Evolutionary conservation across 257 asterid genomes (phyloP).

Genomic region (Solanum paucissectum): DNA sequence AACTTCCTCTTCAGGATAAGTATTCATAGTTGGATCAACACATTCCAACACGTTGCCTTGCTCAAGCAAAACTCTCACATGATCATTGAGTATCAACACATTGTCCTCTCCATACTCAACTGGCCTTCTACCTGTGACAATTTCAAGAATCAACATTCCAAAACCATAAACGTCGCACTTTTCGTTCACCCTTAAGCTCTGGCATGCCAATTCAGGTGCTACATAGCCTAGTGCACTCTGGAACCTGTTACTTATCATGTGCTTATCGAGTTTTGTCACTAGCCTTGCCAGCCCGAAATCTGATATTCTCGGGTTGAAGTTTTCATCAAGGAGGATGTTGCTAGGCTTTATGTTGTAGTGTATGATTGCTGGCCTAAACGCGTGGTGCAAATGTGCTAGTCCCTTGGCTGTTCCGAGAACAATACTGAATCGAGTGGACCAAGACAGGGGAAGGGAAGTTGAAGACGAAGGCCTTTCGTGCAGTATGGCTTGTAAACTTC

Average conservation of each 20-base stretch:
- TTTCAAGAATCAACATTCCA: slow-evolving; percentile 76
- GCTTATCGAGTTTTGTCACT: slow-evolving; percentile 50
- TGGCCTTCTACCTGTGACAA: slow-evolving; percentile 67
- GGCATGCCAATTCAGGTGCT: slow-evolving; percentile 90
- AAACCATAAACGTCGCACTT: slow-evolving; percentile 88
- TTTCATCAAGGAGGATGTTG: slow-evolving; percentile 68
- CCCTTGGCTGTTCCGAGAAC: slow-evolving; percentile 82
- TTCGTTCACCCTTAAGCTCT: slow-evolving; percentile 78
- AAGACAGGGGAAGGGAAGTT: slow-evolving; percentile 26
- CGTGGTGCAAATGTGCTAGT: slow-evolving; percentile 74
- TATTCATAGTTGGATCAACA: slow-evolving; percentile 61
- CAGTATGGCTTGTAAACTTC: slow-evolving; percentile 58
- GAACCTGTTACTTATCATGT: slow-evolving; percentile 46
- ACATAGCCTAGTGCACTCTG: slow-evolving; percentile 75
- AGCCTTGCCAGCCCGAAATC: slow-evolving; percentile 77
- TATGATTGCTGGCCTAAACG: slow-evolving; percentile 64
- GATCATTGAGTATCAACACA: slow-evolving; percentile 69
- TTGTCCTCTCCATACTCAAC: slow-evolving; percentile 85
- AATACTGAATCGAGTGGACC: slow-evolving; percentile 64
- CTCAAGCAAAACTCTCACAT: slow-evolving; percentile 64
- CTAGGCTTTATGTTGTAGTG: slow-evolving; percentile 82
- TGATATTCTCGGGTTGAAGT: slow-evolving; percentile 54
- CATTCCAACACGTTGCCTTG: slow-evolving; percentile 71
- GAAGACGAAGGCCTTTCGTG: slow-evolving; percentile 29
- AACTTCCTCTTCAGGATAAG: slow-evolving; percentile 71